Evolutionary conservation across 2,329 filamentous ascomycete species (phyloP), one percentile per base, ranked within the genome.

Genomic region (Apiospora phragmitis): DNA sequence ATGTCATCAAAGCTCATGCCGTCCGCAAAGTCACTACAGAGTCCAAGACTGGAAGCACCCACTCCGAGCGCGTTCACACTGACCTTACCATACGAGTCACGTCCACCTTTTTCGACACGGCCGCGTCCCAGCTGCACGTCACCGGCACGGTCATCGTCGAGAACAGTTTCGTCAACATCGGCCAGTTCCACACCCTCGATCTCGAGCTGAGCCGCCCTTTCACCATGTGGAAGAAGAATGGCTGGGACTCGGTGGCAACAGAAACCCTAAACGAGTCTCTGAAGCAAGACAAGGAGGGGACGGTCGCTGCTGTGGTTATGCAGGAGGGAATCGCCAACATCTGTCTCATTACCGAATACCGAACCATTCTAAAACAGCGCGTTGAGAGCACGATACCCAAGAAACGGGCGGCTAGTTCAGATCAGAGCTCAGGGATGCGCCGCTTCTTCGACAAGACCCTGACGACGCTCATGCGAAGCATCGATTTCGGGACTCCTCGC

Each of bases 231-330:
- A 98, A 98, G 83, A 88, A 89, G 49, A 84, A 90, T 11, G 91
- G 94, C 55, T 99, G 96, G 96, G 96, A 99, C 81, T 95, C 92
- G 75, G 91, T 99, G 14, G 93, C 95, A 4, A 84, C 92, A 66
- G 91, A 93, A 71, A 92, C 93, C 65, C 87, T 99, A 14, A 86
- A 89, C 70, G 94, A 97, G 79, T 92, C 94, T 0, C 87, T 95
- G 18, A 91, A 93, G 76, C 90, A 93, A 75, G 92, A 94, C 74
- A 91, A 92, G 77, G 91, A 93, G 72, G 94, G 94, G 0, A 92
- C 95, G 72, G 88, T 97, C 24, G 94, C 94, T 70, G 95, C 96
- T 0, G 92, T 98, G 0, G 93, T 98, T 32, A 95, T 99, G 92
- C 93, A 97, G 76, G 95, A 98, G 77, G 93, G 93, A 21, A 81